These are phyloP conservation scores for Aspergillus hiratsukae DNA, from an alignment of 2,329 filamentous ascomycete genomes.

Conservation along the genomic window DNA sequence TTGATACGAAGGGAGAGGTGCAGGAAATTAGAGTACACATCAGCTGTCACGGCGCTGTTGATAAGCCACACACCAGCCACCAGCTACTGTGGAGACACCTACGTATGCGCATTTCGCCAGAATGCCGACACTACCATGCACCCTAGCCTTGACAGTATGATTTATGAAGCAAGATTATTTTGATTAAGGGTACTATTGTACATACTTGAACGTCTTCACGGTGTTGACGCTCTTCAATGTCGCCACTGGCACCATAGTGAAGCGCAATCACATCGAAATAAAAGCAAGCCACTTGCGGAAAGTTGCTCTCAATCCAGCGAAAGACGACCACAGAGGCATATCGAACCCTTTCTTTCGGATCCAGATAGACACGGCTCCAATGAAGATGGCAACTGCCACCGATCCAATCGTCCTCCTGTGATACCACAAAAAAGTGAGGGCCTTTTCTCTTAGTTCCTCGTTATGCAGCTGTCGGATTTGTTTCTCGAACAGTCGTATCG, in stretches of 20 bases:
- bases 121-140: conserved; percentile 85
- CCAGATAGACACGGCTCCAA: conserved; percentile 66
- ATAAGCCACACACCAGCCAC: conserved; percentile 31
- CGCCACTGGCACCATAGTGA: neutral
- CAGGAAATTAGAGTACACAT: conserved; percentile 31
- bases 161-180: neutral
- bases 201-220: neutral
- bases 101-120: conserved; percentile 30
- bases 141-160: conserved; percentile 55
- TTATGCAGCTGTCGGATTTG: conserved; percentile 70
- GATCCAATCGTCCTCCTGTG: conserved; percentile 63
- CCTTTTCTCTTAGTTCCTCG: conserved; percentile 55
- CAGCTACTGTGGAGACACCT: conserved; percentile 3
- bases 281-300: conserved; percentile 11
- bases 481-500: conserved; percentile 61
- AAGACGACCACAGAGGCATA: conserved; percentile 29
- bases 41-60: conserved; percentile 19
- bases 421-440: conserved; percentile 52
- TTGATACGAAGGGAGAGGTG: conserved; percentile 10
- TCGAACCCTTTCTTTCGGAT: conserved; percentile 49
- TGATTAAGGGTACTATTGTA: neutral
- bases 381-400: conserved; percentile 59
- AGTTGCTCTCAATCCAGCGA: conserved; percentile 22
- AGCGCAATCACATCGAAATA: neutral
- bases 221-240: neutral